phyloP scores from a whole-genome alignment of 2,329 filamentous ascomycete genomes.

The Capronia epimyces region DNA sequence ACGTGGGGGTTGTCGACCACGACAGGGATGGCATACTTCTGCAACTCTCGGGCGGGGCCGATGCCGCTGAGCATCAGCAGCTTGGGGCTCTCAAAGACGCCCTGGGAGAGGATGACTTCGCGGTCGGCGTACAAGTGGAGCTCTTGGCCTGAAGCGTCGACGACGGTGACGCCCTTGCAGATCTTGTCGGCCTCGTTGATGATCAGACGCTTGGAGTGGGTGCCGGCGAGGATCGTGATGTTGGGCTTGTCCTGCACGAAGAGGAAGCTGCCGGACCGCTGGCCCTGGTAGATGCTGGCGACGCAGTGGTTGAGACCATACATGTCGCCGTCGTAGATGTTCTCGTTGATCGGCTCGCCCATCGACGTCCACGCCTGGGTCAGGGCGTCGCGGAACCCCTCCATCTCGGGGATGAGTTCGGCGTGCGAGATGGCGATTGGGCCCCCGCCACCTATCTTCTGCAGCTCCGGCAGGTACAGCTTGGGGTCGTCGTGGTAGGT shows the following conservation, averaged over 20 bases:
- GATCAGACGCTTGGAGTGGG: slow-evolving; percentile 50
- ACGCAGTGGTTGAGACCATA: slow-evolving; percentile 50
- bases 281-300: slow-evolving; percentile 55
- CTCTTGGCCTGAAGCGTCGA: slow-evolving; percentile 40
- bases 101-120: slow-evolving; percentile 48
- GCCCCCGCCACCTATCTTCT: slow-evolving; percentile 49
- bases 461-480: slow-evolving; percentile 43
- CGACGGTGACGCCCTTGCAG: slow-evolving; percentile 46
- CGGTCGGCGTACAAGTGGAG: slow-evolving; percentile 45
- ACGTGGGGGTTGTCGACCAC: slow-evolving; percentile 56
- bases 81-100: slow-evolving; percentile 60
- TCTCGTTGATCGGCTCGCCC: slow-evolving; percentile 48
- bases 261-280: slow-evolving; percentile 49
- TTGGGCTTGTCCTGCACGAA: slow-evolving; percentile 52
- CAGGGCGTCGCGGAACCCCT: slow-evolving; percentile 41
- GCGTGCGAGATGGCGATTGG: slow-evolving; percentile 53
- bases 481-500: slow-evolving; percentile 54
- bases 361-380: slow-evolving; percentile 51
- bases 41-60: slow-evolving; percentile 51
- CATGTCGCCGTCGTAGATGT: slow-evolving; percentile 55
- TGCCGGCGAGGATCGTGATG: slow-evolving; percentile 47
- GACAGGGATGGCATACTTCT: slow-evolving; percentile 48
- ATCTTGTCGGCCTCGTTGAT: slow-evolving; percentile 42
- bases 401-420: slow-evolving; percentile 49
- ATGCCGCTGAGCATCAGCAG: slow-evolving; percentile 60